These are phyloP conservation scores for Mucor plumbeus DNA, from an alignment of 371 early-diverging fungal species.

Conservation along the genomic window DNA sequence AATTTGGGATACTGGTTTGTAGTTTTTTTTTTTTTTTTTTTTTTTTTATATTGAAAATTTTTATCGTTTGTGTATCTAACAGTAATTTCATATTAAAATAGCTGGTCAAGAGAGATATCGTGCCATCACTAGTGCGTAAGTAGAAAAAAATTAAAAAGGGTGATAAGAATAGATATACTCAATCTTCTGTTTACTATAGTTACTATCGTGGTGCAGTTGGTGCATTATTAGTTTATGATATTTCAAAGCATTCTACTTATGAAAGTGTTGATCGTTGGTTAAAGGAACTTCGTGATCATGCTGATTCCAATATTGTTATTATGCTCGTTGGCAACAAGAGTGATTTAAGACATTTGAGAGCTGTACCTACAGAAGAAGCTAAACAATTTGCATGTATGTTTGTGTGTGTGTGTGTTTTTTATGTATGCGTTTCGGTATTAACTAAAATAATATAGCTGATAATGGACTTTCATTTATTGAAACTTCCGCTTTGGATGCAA, in stretches of 20 bases:
- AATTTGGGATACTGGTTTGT: slow-evolving; percentile 89
- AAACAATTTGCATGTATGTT: slow-evolving; percentile 64
- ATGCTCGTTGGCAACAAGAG: slow-evolving; percentile 99
- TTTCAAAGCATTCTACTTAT: slow-evolving; percentile 93
- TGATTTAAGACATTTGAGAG: slow-evolving; percentile 95
- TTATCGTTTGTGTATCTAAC: background rate
- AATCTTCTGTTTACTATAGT: slow-evolving; percentile 34
- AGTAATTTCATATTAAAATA: slow-evolving; percentile 10
- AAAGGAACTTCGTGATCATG: slow-evolving; percentile 97
- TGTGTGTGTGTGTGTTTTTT: background rate
- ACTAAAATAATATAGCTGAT: slow-evolving; percentile 61
- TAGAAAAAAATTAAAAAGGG: slow-evolving; percentile 13
- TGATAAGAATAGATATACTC: too few relatives aligned
- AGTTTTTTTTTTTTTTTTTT: background rate
- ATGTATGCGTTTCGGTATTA: background rate
- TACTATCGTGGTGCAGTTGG: slow-evolving; percentile 99
- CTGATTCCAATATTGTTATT: slow-evolving; percentile 97
- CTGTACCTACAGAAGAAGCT: slow-evolving; percentile 97
- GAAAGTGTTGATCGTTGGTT: slow-evolving; percentile 97
- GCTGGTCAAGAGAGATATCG: slow-evolving; percentile 91
- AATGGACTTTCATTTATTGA: slow-evolving; percentile 93
- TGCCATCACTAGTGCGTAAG: slow-evolving; percentile 87
- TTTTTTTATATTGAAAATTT: background rate
- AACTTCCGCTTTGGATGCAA: slow-evolving; percentile 93
- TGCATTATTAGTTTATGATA: slow-evolving; percentile 98